Base-by-base conservation (phyloP, 2,329 filamentous ascomycete species). In the Stachybotrys echinatus region DNA sequence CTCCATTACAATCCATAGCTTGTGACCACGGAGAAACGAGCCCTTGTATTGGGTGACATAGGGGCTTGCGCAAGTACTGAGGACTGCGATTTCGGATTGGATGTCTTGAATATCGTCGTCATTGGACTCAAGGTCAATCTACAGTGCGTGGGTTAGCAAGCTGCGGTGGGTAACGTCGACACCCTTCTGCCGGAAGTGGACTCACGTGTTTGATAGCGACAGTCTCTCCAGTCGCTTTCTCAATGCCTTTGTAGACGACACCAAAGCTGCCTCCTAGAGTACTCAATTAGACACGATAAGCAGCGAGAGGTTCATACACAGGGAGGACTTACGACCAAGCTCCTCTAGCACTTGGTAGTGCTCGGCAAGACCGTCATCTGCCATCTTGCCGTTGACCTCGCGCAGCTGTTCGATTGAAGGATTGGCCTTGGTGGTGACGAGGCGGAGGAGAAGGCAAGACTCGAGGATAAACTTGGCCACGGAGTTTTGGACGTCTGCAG, bases 1-100 rank as follows among this genome's bases (percentile, higher is more conserved):
- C 70, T 99, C 94, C 94, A 99, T 99, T 51, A 97, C 90, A 64
- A 99, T 99, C 94, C 94, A 99, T 75, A 99, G 75, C 72, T 97
- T 99, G 66, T 92, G 88, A 22, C 94, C 94, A 59, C 89, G 84
- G n/a, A 97, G 80, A 68, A 97, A 99, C 65, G 92, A 96, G 20
- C 89, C 88, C 67, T 92, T 95, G 77, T 99, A 99, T 66, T 95
- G 89, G 17, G 94, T 97, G 58, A 99, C 91, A 68, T 88, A 95
- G 45, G 88, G 87, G 66, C 92, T 96, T 58, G 88, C 88, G 74
- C 94, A 99, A 48, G 94, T 96, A 70, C 92, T 94, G 53, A 99
- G 78, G 31, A 99, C 88, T 3, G 90, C 88, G 58, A 99, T 97
- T 67, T 99, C 94, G 65, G 95, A 91, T 62, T 99, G 92, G 51